phyloP scores from a whole-genome alignment of 257 asterid genomes.

The Solanum bukasovii region DNA sequence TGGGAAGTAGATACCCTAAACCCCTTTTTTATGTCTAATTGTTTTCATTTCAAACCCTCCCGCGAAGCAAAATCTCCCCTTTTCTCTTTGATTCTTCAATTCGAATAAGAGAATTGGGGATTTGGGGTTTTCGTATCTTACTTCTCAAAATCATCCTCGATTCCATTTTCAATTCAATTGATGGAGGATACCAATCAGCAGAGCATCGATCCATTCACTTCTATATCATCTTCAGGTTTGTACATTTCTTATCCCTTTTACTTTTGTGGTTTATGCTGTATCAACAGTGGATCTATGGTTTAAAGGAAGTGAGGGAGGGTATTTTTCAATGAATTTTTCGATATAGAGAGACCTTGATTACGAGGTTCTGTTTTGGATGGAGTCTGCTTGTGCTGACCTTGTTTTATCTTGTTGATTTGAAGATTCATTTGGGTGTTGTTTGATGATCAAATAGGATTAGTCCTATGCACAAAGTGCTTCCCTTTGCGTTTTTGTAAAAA shows the following conservation, averaged over 20 bases:
- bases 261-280: neutral
- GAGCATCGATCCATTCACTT: neutral
- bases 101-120: conserved; percentile 5
- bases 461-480: neutral
- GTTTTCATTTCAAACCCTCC: conserved; percentile 26
- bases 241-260: neutral
- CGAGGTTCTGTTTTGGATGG: neutral
- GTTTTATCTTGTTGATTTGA: neutral
- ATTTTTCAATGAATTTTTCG: neutral
- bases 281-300: neutral
- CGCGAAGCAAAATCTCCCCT: conserved; percentile 15
- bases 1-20: neutral
- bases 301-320: neutral
- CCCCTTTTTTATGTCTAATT: neutral
- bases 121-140: neutral
- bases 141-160: neutral
- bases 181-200: neutral
- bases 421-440: neutral
- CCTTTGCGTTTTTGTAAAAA: neutral
- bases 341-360: neutral
- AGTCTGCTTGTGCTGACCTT: neutral
- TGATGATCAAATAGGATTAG: neutral
- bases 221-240: neutral
- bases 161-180: neutral
- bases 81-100: neutral